Percentiles rank a stretch among this genome's conserved stretches.
These are phyloP conservation scores for Pleurotus cornucopiae DNA, from an alignment of 768 basidiomycete species.

Conservation along the genomic window DNA sequence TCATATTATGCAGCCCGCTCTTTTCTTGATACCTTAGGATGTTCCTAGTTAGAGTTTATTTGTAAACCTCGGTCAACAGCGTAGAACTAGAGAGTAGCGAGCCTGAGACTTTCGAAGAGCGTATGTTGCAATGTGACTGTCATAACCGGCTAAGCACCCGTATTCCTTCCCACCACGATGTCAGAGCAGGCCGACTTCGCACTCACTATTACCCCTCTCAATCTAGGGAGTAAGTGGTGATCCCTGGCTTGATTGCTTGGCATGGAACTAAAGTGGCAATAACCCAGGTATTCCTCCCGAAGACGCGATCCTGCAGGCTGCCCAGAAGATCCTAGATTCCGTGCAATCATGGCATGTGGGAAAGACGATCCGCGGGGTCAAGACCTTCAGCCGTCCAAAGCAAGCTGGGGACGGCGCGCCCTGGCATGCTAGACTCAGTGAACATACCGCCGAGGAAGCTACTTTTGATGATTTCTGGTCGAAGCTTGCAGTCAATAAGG, in stretches of 20 bases:
- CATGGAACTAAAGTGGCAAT: neutral
- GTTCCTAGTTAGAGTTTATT: too few relatives aligned
- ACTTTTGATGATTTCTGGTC: constrained; percentile 75
- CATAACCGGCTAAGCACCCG: too few relatives aligned
- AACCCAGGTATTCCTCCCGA: constrained; percentile 57
- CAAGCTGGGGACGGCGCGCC: constrained; percentile 48
- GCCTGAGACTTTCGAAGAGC: too few relatives aligned
- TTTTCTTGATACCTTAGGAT: neutral
- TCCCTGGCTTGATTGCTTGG: neutral
- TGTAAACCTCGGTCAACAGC: too few relatives aligned
- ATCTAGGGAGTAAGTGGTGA: constrained; percentile 3
- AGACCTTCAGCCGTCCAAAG: constrained; percentile 51
- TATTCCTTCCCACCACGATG: neutral
- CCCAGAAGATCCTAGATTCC: constrained; percentile 50
- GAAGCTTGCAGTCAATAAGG: constrained; percentile 61
- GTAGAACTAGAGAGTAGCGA: too few relatives aligned
- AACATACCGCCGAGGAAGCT: constrained; percentile 59
- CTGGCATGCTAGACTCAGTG: constrained; percentile 69
- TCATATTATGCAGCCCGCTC: neutral
- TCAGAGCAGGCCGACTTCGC: neutral
- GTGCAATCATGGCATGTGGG: constrained; percentile 63
- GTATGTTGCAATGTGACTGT: too few relatives aligned
- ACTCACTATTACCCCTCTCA: constrained; percentile 5
- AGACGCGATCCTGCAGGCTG: constrained; percentile 50
- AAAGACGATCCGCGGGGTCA: constrained; percentile 55